Base-by-base conservation (phyloP, 306 rosid genomes). In the Clitoria ternatea region DNA sequence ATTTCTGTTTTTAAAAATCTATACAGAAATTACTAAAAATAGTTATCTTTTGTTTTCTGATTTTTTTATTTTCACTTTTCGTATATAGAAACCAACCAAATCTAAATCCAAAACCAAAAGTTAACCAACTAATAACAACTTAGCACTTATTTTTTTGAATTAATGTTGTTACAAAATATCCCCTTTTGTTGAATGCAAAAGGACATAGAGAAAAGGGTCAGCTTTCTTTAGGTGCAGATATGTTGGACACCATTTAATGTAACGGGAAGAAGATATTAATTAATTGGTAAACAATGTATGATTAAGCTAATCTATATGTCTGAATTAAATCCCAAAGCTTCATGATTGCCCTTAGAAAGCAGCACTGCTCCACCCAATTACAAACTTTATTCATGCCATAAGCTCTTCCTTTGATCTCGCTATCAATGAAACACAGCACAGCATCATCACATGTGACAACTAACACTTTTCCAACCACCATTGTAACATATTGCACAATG, bases 361-460 rank as follows among this genome's bases (percentile, higher is more conserved):
- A 17, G 67, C 59, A 11, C 17, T 56, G 33, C 7, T 70, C 57
- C 76, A 40, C 44, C 42, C 39, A 26, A 22, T 35, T 24, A 24
- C 5, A 11, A 56, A 11, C 32, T 70, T 71, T 57, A 70, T 70
- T 12, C 29, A 39, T 27, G 65, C 26, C 75, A 42, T 29, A 15
- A 30, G 36, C 61, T 59, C 49, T 29, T 71, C 60, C 60, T 72
- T 47, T 72, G 42, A 59, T 72, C 47, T 32, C 49, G 48, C 68
- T 44, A 72, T 59, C 48, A 44, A 59, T 13, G 18, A 30, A 4
- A 23, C 44, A 40, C 9, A 27, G 12, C 13, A 40, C 35, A 71
- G 7, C 70, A 72, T 45, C 77, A 61, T 47, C 77, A 14, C 52
- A 18, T 56, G 45, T 56, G 33, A 61, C 61, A 45, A 60, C 61